Base-by-base conservation (phyloP, 202 grass and related monocot species). In the Miscanthus sacchariflorus region DNA sequence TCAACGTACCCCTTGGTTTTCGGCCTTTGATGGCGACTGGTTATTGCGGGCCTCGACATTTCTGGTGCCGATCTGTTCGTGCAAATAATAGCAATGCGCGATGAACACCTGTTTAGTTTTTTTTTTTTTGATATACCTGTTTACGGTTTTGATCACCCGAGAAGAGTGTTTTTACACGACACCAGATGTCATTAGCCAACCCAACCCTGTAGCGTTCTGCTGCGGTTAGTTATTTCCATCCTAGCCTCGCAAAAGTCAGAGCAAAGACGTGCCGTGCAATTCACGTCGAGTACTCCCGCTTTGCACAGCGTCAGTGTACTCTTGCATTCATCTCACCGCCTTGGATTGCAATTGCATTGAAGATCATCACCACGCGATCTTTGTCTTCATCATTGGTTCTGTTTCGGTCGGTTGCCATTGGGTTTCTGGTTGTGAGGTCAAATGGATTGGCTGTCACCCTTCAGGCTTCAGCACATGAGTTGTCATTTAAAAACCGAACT, bases 231-330 rank as follows among this genome's bases (percentile, higher is more conserved):
- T 69, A 49, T 25, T 39, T 76, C 25, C 18, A 35, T 52, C 27
- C 39, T 78, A 64, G 56, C 21, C 46, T 67, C 24, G 17, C 59
- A 48, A 54, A 70, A 74, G 82, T 74, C 82, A 46, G 81, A 73
- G 63, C 56, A 74, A 59, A 86, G 67, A 74, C 72, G 52, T 89
- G 90, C 72, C 86, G 86, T 91, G 86, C 66, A 81, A 68, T 85
- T 38, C 90, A 89, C 82, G 90, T 78, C 17, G 71, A 56, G 65
- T 65, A 28, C 72, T 45, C 67, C 71, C 52, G 28, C 52, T 66
- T 72, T 30, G 9, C 40, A 28, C 27, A 88, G 19, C 70, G 44
- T 19, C 39, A 19, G 1, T 14, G 4, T 52, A 25, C 36, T 82
- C 33, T 71, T 58, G 77, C 82, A 86, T 85, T 85, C 82, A 58